Conservation (phyloP, 257 asterid species). For the Solanum pimpinellifolium region DNA sequence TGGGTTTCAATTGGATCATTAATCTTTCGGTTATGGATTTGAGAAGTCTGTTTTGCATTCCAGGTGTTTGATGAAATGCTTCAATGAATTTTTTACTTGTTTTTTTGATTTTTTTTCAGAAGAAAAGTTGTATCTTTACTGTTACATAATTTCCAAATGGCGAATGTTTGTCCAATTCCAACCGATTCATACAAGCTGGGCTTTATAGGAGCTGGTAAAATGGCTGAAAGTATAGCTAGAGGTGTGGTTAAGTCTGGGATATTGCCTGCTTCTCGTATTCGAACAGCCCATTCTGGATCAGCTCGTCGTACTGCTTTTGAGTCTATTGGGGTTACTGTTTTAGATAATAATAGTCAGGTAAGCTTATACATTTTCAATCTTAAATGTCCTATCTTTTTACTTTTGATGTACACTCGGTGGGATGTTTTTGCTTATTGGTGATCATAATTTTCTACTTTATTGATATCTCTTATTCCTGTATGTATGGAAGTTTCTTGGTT, state of each 20-base stretch:
- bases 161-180: conserved; percentile 32
- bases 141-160: conserved; percentile 18
- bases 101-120: neutral
- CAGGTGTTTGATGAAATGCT: neutral
- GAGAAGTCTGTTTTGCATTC: neutral
- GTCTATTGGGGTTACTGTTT: conserved; percentile 65
- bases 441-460: neutral
- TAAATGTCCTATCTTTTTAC: neutral
- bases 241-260: conserved; percentile 69
- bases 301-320: conserved; percentile 67
- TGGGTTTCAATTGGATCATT: neutral
- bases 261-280: conserved; percentile 66
- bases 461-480: neutral
- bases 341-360: conserved; percentile 59
- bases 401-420: neutral
- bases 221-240: conserved; percentile 95
- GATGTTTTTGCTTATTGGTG: neutral
- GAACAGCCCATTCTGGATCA: conserved; percentile 58
- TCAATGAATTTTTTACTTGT: neutral
- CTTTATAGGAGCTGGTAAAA: conserved; percentile 88
- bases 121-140: neutral
- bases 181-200: conserved; percentile 68
- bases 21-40: neutral
- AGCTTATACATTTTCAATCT: neutral
- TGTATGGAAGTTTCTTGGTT: neutral